These are phyloP conservation scores for Adansonia gregorii DNA, from an alignment of 441 rosid genomes.

Conservation along the genomic window DNA sequence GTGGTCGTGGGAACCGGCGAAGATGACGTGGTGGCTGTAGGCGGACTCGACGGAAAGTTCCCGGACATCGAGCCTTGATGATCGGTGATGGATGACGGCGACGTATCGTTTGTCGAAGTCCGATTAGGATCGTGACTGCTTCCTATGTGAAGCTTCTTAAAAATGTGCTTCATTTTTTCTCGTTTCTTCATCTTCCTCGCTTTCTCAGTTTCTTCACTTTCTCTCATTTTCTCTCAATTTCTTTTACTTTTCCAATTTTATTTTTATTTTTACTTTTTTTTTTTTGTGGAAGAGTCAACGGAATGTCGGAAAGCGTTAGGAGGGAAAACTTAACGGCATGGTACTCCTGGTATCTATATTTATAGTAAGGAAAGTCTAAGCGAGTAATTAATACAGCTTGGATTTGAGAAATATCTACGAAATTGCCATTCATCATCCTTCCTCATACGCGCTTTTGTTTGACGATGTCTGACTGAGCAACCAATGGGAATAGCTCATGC, in stretches of 20 bases:
- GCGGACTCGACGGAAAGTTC: constrained; percentile 43
- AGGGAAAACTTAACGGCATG: constrained; percentile 45
- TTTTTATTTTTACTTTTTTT: not conserved
- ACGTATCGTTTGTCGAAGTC: constrained; percentile 55
- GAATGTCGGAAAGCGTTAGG: not conserved
- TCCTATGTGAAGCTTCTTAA: constrained; percentile 86
- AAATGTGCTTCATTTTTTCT: constrained; percentile 81
- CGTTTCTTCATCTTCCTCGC: constrained; percentile 17
- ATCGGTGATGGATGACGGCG: constrained; percentile 48
- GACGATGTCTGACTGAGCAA: not conserved
- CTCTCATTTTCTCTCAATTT: constrained; percentile 2
- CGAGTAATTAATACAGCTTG: constrained; percentile 36
- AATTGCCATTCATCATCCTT: constrained; percentile 30
- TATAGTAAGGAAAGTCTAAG: constrained; percentile 1
- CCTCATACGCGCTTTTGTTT: constrained; percentile 16
- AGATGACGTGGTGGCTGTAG: constrained; percentile 28
- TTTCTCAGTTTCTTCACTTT: constrained; percentile 17
- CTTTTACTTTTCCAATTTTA: constrained; percentile 6
- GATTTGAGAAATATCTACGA: constrained; percentile 38
- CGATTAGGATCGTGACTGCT: constrained; percentile 73
- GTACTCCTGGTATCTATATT: not conserved
- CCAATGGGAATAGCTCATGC: constrained; percentile 31
- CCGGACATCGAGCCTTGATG: constrained; percentile 39
- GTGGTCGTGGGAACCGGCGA: constrained; percentile 39
- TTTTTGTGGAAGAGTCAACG: constrained; percentile 24